Evolutionary conservation across 2,329 filamentous ascomycete species (phyloP).

Genomic region (Exophiala spinifera): DNA sequence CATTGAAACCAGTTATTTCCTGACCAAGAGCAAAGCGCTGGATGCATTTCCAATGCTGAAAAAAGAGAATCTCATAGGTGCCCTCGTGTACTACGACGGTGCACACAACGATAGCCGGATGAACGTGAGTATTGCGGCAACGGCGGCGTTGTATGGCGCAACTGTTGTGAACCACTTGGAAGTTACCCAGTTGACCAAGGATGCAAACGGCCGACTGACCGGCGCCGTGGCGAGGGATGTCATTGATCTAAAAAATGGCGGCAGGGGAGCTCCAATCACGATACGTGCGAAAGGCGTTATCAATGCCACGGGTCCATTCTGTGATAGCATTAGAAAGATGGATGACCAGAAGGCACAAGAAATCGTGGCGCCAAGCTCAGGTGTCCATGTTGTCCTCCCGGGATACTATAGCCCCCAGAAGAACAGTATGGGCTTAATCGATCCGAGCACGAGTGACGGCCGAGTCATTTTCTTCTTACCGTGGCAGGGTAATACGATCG

Average conservation of each 20-base stretch:
- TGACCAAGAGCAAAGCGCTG: slow-evolving; percentile 80
- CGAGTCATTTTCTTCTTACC: slow-evolving; percentile 91
- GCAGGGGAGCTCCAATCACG: slow-evolving; percentile 54
- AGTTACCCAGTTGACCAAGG: slow-evolving; percentile 72
- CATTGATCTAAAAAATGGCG: slow-evolving; percentile 63
- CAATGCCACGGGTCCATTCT: slow-evolving; percentile 87
- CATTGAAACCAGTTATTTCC: slow-evolving; percentile 84
- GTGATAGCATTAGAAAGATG: slow-evolving; percentile 79
- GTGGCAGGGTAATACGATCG: slow-evolving; percentile 91
- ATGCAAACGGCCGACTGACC: slow-evolving; percentile 67
- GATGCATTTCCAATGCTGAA: slow-evolving; percentile 88
- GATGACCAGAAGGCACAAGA: slow-evolving; percentile 69
- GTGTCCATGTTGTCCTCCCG: slow-evolving; percentile 81
- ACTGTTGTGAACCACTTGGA: slow-evolving; percentile 82
- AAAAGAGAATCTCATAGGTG: slow-evolving; percentile 72
- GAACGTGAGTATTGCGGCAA: slow-evolving; percentile 87
- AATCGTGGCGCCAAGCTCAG: slow-evolving; percentile 81
- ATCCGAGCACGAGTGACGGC: slow-evolving; percentile 81
- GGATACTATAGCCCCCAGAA: slow-evolving; percentile 75
- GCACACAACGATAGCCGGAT: slow-evolving; percentile 90
- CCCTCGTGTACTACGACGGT: slow-evolving; percentile 87
- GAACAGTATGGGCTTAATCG: slow-evolving; percentile 77
- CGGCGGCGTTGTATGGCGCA: slow-evolving; percentile 78
- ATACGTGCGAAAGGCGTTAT: slow-evolving; percentile 78
- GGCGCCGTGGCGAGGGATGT: slow-evolving; percentile 72